These are phyloP conservation scores for Diddensiella santjacobensis DNA, from an alignment of 805 yeast species.

Conservation along the genomic window DNA sequence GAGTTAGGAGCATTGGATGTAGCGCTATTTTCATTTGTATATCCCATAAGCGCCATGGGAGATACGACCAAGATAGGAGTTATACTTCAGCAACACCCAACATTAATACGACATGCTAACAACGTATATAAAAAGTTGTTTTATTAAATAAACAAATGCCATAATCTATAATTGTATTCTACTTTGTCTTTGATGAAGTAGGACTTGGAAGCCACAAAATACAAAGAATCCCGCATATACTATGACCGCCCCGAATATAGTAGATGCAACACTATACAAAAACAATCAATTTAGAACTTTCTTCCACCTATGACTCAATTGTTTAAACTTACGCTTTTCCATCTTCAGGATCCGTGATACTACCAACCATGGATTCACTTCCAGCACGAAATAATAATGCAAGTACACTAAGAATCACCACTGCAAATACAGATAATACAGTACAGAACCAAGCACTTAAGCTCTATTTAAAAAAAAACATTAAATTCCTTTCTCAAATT, in stretches of 20 bases:
- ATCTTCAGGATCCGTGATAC: constrained; percentile 84
- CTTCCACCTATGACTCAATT: background rate
- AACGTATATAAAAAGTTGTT: constrained; percentile 7
- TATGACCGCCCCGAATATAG: constrained; percentile 83
- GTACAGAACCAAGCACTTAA: constrained; percentile 96
- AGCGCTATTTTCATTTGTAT: constrained; percentile 22
- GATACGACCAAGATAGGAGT: background rate
- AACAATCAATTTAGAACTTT: background rate
- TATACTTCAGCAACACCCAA: background rate
- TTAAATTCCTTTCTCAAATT: background rate
- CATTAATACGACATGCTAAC: constrained; percentile 16
- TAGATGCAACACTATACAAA: constrained; percentile 65
- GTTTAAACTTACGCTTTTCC: constrained; percentile 64
- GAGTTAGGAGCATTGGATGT: constrained; percentile 15
- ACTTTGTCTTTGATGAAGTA: constrained; percentile 57
- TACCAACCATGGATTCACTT: constrained; percentile 92
- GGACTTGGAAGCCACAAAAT: constrained; percentile 86
- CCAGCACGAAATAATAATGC: constrained; percentile 76
- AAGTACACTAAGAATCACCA: constrained; percentile 77
- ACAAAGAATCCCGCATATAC: constrained; percentile 76
- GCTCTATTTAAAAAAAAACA: constrained; percentile 39
- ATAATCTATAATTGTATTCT: constrained; percentile 51
- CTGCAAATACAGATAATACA: constrained; percentile 85
- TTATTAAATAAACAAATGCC: background rate
- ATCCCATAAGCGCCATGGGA: background rate